Percentiles rank a stretch among this genome's conserved stretches.
These are phyloP conservation scores for Corylus americana DNA, from an alignment of 306 rosid species.

Conservation along the genomic window DNA sequence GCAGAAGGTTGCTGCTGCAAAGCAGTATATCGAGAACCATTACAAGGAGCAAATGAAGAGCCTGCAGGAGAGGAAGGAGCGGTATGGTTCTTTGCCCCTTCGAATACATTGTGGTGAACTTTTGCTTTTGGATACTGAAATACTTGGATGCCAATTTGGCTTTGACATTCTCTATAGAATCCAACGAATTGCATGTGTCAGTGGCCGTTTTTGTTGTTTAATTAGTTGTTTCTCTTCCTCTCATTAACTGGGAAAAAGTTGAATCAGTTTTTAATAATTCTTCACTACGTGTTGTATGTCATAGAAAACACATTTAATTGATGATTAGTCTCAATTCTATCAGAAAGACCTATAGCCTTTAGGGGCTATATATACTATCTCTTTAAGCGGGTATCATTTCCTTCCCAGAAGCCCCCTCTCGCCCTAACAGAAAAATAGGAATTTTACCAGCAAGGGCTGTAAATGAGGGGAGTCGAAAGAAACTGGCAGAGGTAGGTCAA, in stretches of 20 bases:
- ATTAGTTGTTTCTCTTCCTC: background rate
- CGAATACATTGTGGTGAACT: background rate
- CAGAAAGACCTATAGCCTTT: background rate
- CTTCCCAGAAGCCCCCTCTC: background rate
- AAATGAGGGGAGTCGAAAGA: background rate
- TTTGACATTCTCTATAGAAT: constrained; percentile 1
- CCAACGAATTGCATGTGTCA: background rate
- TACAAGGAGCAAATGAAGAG: constrained; percentile 98
- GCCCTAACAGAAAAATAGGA: background rate
- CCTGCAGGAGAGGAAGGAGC: constrained; percentile 90
- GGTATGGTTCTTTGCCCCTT: constrained; percentile 48
- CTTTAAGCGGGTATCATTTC: background rate
- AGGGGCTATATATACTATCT: background rate
- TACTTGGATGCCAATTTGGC: constrained; percentile 1
- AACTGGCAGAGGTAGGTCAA: background rate
- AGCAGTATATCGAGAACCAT: constrained; percentile 94
- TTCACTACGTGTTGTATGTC: background rate
- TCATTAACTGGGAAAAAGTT: background rate
- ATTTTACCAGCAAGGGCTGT: background rate
- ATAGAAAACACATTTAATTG: background rate
- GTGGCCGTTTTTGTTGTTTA: background rate
- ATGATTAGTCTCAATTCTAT: background rate
- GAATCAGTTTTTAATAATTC: background rate
- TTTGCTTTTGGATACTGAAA: background rate
- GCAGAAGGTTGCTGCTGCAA: constrained; percentile 93